These are phyloP conservation scores for Pseudogymnoascus sp. DNA, from an alignment of 2,329 filamentous ascomycete genomes.

Conservation along the genomic window DNA sequence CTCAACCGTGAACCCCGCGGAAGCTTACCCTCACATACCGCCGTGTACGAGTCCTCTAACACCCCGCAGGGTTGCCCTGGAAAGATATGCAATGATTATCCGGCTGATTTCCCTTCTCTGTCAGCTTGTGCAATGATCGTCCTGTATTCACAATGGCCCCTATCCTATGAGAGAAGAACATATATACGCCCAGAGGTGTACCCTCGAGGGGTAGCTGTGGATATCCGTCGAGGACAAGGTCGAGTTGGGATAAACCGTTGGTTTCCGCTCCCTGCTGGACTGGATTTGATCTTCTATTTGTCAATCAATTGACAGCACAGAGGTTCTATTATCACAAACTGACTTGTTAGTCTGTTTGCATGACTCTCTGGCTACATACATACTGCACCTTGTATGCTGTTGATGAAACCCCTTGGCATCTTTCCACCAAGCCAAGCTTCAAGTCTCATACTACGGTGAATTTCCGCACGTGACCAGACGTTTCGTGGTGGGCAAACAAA, in stretches of 20 bases:
- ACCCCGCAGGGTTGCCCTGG: background rate
- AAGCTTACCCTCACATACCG: background rate
- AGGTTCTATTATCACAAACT: background rate
- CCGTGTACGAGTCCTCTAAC: background rate
- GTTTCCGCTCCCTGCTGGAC: background rate
- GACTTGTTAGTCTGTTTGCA: background rate
- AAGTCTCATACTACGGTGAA: background rate
- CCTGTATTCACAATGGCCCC: background rate
- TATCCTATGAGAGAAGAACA: background rate
- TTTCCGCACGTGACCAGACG: background rate
- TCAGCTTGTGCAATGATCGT: background rate
- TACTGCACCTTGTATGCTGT: background rate
- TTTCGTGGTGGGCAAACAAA: background rate
- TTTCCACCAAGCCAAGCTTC: background rate
- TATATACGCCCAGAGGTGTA: background rate
- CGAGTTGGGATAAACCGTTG: background rate
- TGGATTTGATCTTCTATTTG: background rate
- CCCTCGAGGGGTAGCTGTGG: background rate
- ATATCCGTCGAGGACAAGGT: background rate
- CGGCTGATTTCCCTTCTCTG: background rate
- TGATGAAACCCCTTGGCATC: background rate
- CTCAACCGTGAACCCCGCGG: background rate
- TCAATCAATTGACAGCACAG: background rate
- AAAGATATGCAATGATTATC: background rate
- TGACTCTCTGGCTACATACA: background rate